A percentile compares a stretch with the other conserved stretches of the same genome.
Conservation (phyloP, 306 rosid genomes). For the Quercus glauca region DNA sequence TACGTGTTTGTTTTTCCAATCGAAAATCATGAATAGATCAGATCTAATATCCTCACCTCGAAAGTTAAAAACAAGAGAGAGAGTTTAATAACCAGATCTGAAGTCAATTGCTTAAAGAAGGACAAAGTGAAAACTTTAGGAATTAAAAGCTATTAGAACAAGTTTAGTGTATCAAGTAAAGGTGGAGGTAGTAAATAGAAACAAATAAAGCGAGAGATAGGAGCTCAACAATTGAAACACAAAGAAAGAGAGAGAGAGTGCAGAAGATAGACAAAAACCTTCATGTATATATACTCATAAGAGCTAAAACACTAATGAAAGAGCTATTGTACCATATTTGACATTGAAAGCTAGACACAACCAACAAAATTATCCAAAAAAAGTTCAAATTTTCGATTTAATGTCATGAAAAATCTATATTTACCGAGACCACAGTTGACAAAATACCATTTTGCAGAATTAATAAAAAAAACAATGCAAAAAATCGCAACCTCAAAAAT, state of each 20-base stretch:
- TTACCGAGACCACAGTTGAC: neutral
- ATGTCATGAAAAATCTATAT: neutral
- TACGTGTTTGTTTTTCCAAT: neutral
- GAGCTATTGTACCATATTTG: neutral
- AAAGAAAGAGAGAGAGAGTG: neutral
- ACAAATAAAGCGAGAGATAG: neutral
- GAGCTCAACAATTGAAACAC: neutral
- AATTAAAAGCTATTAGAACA: neutral
- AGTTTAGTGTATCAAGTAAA: neutral
- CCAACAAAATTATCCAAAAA: slow-evolving; percentile 1
- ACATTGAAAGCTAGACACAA: neutral
- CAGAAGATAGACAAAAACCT: neutral
- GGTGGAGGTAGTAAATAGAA: neutral
- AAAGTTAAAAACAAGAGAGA: neutral
- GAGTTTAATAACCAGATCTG: neutral
- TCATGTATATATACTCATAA: neutral
- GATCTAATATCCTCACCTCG: neutral
- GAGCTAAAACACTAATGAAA: neutral
- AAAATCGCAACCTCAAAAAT: neutral
- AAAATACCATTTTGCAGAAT: too few species aligned
- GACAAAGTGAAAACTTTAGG: neutral
- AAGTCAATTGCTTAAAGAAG: neutral
- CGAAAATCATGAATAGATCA: neutral
- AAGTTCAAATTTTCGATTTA: neutral
- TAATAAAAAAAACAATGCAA: neutral